Conservation (phyloP, 768 basidiomycete species). For the Pisolithus marmoratus region DNA sequence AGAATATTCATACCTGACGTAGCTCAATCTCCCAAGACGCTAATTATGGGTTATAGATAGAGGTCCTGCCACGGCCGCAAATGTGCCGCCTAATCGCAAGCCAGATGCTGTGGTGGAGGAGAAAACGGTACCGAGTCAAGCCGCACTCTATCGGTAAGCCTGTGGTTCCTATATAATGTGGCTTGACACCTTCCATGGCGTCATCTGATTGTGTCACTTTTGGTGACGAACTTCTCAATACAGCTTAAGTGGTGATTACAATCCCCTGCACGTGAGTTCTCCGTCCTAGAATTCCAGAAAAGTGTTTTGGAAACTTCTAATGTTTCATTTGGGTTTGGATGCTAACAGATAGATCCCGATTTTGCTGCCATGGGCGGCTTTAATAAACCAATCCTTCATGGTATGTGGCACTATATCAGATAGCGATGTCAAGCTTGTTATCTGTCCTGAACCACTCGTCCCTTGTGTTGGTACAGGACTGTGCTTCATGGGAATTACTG, state of each 20-base stretch:
- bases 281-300: neutral
- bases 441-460: neutral
- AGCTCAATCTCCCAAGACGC: neutral
- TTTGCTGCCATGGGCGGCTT: slow-evolving; percentile 96
- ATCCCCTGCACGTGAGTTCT: slow-evolving; percentile 75
- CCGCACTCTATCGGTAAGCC: slow-evolving; percentile 85
- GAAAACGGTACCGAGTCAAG: slow-evolving; percentile 75
- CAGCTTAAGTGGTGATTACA: slow-evolving; percentile 86
- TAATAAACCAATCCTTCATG: slow-evolving; percentile 83
- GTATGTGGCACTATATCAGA: slow-evolving; percentile 17
- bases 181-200: neutral
- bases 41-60: slow-evolving; percentile 52
- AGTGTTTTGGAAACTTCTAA: neutral
- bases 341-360: slow-evolving; percentile 73
- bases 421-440: too few species aligned
- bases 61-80: slow-evolving; percentile 79
- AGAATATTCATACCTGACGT: slow-evolving; percentile 14
- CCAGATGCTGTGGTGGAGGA: slow-evolving; percentile 89
- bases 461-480: slow-evolving; percentile 42
- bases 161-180: neutral
- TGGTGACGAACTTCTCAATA: neutral
- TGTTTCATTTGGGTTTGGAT: neutral
- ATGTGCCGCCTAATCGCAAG: slow-evolving; percentile 71
- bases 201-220: neutral
- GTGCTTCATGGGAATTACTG: slow-evolving; percentile 89